Conservation (phyloP, 2,329 filamentous ascomycete genomes). For the Fusarium hostae region DNA sequence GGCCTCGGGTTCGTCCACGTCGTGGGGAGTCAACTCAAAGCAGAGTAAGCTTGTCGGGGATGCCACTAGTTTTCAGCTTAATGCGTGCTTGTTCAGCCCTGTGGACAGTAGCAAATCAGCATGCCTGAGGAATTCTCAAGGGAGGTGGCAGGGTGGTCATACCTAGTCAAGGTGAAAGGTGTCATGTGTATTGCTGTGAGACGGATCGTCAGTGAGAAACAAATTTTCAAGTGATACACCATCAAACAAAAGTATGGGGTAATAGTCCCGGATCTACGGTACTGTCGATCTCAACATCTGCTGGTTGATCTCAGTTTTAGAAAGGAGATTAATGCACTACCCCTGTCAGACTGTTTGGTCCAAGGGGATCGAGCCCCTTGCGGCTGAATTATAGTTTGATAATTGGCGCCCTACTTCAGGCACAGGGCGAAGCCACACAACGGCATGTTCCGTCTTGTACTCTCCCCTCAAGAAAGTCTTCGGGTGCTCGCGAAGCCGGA, state of each 20-base stretch:
- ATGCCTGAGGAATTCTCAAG: accelerated
- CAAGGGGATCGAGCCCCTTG: slow-evolving; percentile 7
- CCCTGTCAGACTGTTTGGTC: not conserved
- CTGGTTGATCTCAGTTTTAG: slow-evolving; percentile 10
- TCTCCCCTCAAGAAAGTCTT: no score
- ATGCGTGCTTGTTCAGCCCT: not conserved
- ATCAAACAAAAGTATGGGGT: not conserved
- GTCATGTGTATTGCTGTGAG: not conserved
- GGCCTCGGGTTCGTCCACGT: not conserved
- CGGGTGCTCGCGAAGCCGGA: not conserved
- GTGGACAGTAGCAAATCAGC: not conserved
- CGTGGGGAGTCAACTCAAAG: not conserved
- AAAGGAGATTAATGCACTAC: slow-evolving; percentile 3
- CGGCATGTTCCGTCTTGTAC: not conserved
- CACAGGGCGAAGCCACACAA: not conserved
- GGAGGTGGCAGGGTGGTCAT: no score
- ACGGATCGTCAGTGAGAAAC: not conserved
- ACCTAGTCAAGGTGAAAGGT: not conserved
- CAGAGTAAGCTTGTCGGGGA: not conserved
- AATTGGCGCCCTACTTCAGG: slow-evolving; percentile 19
- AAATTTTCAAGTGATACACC: not conserved
- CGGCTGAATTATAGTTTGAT: slow-evolving; percentile 22
- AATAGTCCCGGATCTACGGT: not conserved
- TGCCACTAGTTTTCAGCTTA: not conserved
- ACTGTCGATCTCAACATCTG: not conserved